A percentile compares a stretch with the other conserved stretches of the same genome.
phyloP scores from a whole-genome alignment of 2,329 filamentous ascomycete genomes.

The Tolypocladium endophyticum region DNA sequence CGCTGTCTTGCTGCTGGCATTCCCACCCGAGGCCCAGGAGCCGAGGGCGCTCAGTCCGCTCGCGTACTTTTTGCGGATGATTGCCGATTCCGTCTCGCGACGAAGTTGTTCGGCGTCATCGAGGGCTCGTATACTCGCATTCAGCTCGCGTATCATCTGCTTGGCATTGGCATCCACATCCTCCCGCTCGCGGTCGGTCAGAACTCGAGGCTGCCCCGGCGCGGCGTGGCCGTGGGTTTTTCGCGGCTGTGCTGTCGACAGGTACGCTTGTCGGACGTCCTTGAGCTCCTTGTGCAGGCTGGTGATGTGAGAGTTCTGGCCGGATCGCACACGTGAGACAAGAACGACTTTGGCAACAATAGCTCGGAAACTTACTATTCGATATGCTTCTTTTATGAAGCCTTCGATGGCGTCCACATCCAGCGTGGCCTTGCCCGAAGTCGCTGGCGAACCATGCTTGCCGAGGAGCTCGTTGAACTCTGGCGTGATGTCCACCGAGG shows the following conservation, averaged over 20 bases:
- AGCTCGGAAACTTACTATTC: slow-evolving; percentile 54
- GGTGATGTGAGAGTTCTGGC: slow-evolving; percentile 72
- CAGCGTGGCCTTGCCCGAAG: slow-evolving; percentile 27
- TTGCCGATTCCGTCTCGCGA: slow-evolving; percentile 59
- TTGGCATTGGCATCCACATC: slow-evolving; percentile 83
- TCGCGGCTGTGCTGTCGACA: slow-evolving; percentile 65
- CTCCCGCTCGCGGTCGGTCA: slow-evolving; percentile 76
- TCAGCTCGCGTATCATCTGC: slow-evolving; percentile 73
- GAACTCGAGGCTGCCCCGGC: slow-evolving; percentile 37
- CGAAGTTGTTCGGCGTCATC: slow-evolving; percentile 75
- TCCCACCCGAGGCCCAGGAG: slow-evolving; percentile 54
- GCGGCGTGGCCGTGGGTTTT: slow-evolving; percentile 37
- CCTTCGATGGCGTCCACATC: slow-evolving; percentile 53
- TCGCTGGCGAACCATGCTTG: slow-evolving; percentile 42
- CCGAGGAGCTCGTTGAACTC: slow-evolving; percentile 59
- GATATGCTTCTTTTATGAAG: slow-evolving; percentile 88
- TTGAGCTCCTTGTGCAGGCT: slow-evolving; percentile 72
- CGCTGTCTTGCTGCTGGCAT: slow-evolving; percentile 35
- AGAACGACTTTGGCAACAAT: background rate
- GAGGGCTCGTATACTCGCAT: slow-evolving; percentile 67
- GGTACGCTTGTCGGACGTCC: slow-evolving; percentile 79
- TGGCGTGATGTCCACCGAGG: slow-evolving; percentile 53
- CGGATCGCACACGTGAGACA: background rate
- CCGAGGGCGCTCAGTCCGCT: slow-evolving; percentile 53
- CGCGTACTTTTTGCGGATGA: slow-evolving; percentile 62